Conservation (phyloP, 78 protist genomes). For the Dictyostelium capitatum region DNA sequence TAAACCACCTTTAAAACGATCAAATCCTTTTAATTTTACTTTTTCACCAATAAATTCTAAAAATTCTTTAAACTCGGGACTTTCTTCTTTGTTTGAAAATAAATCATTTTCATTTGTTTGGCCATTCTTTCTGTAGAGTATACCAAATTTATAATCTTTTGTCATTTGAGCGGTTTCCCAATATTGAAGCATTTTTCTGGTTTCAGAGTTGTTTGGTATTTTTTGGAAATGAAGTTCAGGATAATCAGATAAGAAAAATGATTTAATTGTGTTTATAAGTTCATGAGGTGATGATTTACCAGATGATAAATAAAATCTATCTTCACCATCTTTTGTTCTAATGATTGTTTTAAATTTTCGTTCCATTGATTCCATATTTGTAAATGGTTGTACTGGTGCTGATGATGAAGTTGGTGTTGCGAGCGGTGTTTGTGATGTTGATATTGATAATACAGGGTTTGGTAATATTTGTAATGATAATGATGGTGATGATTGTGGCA, state of each 20-base stretch:
- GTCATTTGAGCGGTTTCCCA: conserved; percentile 79
- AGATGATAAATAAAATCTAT: conserved; percentile 61
- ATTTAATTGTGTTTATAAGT: conserved; percentile 46
- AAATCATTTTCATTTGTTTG: conserved; percentile 81
- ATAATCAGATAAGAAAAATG: conserved; percentile 19
- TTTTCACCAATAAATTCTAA: conserved; percentile 83
- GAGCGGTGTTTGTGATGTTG: neutral
- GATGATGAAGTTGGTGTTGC: neutral
- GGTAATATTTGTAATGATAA: neutral
- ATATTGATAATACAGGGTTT: neutral
- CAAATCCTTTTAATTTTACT: conserved; percentile 57
- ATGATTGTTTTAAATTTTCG: conserved; percentile 63
- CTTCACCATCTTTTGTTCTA: conserved; percentile 75
- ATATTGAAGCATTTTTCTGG: conserved; percentile 39
- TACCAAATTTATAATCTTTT: conserved; percentile 80
- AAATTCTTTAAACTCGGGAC: conserved; percentile 68
- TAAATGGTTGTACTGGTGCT: neutral
- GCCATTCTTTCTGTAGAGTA: conserved; percentile 67
- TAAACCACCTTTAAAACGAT: conserved; percentile 83
- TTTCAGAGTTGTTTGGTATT: conserved; percentile 45
- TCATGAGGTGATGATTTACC: conserved; percentile 66
- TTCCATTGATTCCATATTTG: conserved; percentile 39
- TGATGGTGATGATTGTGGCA: neutral
- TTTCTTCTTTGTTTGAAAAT: conserved; percentile 60
- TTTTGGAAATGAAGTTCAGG: conserved; percentile 47